Evolutionary conservation across 2,329 filamentous ascomycete species (phyloP), one percentile per base, ranked within the genome.

Genomic region (Fusarium praegraminearum): DNA sequence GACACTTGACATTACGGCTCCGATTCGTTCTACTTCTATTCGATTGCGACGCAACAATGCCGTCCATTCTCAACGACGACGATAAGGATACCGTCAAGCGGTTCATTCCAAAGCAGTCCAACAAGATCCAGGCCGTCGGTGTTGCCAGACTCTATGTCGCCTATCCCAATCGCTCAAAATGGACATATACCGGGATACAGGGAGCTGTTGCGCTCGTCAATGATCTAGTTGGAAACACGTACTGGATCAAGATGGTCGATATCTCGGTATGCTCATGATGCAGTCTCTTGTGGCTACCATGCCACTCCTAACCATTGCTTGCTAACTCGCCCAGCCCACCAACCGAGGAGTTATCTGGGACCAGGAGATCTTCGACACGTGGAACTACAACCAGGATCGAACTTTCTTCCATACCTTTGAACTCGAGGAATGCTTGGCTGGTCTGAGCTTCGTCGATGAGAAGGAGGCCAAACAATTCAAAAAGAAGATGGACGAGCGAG

Each of bases 361-460:
- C 76, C 95, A 98, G 82, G 96, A 99, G 81, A 93, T 99, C 75
- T 99, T 97, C 82, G 95, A 99, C 74, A 90, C 90, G 52, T 98
- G 97, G 86, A 85, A 86, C 69, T 99, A 98, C 84, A 97, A 98
- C 81, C 95, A 98, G 78, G 96, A 99, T 79, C 91, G 96, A 66
- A 95, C 93, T 64, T 99, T 98, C 82, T 99, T 99, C 82, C 94
- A 98, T 81, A 94, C 93, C 8, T 99, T 99, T 78, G 96, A 99
- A 82, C 87, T 97, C 58, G 94, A 98, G 80, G 90, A 97, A 69
- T 98, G 94, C 76, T 83, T 97, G 65, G 96, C 94, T 8, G 96
- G 91, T 1, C 83, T 99, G 64, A 97, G 93, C 26, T 99, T 99
- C 76, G 90, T 91, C 65, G 96, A 98, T 79, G 96, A 98, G 83